A percentile compares a stretch with the other conserved stretches of the same genome.
phyloP scores from a whole-genome alignment of 2,329 filamentous ascomycete genomes.

The Gremmenia infestans region DNA sequence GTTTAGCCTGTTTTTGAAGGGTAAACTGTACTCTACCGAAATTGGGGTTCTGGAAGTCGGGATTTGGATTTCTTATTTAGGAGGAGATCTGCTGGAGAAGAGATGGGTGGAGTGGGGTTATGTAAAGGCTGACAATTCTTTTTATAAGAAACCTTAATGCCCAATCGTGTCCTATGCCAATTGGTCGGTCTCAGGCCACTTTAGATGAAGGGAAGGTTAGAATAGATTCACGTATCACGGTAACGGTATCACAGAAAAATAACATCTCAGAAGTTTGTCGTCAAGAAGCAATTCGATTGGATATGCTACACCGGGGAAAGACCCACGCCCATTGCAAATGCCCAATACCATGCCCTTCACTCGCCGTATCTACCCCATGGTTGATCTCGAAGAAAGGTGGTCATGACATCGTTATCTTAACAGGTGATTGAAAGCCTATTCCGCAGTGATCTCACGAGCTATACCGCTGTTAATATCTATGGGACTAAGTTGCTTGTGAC shows the following conservation, averaged over 20 bases:
- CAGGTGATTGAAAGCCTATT: slow-evolving; percentile 29
- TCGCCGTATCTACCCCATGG: slow-evolving; percentile 22
- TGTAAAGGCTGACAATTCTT: too few species aligned
- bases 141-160: too few species aligned
- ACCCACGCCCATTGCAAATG: slow-evolving; percentile 30
- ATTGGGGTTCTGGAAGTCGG: too few species aligned
- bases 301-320: slow-evolving; percentile 33
- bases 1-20: too few species aligned
- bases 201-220: neutral
- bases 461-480: slow-evolving; percentile 30
- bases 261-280: neutral
- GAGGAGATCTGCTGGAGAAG: too few species aligned
- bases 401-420: slow-evolving; percentile 26
- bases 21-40: too few species aligned
- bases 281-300: slow-evolving; percentile 26
- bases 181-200: too few species aligned
- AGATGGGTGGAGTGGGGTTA: too few species aligned
- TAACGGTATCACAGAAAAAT: neutral
- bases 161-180: too few species aligned
- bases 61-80: too few species aligned
- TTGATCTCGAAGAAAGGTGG: slow-evolving; percentile 27
- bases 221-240: neutral
- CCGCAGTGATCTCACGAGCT: slow-evolving; percentile 58
- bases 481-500: slow-evolving; percentile 1
- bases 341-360: slow-evolving; percentile 27